Conservation (phyloP, 2,329 filamentous ascomycete species). For the Ascosphaera apis region DNA sequence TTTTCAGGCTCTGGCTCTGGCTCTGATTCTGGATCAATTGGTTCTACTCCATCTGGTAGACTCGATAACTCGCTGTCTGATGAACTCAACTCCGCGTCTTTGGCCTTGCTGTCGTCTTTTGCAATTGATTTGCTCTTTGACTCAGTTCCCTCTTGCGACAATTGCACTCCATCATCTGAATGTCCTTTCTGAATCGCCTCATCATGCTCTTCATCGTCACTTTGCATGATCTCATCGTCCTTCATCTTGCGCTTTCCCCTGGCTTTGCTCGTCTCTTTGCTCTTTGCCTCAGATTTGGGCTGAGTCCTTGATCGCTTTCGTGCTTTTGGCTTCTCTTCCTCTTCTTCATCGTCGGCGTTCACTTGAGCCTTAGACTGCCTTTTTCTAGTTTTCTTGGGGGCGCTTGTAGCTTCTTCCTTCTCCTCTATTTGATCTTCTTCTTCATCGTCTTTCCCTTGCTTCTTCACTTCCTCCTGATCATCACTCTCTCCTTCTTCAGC, state of each 20-base stretch:
- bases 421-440: slow-evolving; percentile 11
- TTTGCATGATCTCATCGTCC: slow-evolving; percentile 5
- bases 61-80: slow-evolving; percentile 47
- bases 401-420: slow-evolving; percentile 2
- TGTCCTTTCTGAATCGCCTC: neutral
- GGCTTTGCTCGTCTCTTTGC: slow-evolving; percentile 1
- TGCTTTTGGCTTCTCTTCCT: slow-evolving; percentile 3
- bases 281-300: slow-evolving; percentile 3
- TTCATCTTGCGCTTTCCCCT: slow-evolving; percentile 5
- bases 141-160: neutral
- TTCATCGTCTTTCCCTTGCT: slow-evolving; percentile 9
- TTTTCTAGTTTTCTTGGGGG: slow-evolving; percentile 2
- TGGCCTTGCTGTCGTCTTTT: slow-evolving; percentile 3
- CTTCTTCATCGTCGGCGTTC: slow-evolving; percentile 4
- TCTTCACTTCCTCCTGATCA: slow-evolving; percentile 9
- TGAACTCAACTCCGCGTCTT: slow-evolving; percentile 21
- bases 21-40: slow-evolving; percentile 12
- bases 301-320: slow-evolving; percentile 2
- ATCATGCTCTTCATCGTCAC: slow-evolving; percentile 3
- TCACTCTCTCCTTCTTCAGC: slow-evolving; percentile 11
- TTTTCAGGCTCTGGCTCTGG: slow-evolving; percentile 22
- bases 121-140: slow-evolving; percentile 1
- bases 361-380: neutral
- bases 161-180: neutral
- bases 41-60: slow-evolving; percentile 48